Base-by-base conservation (phyloP, 2,329 filamentous ascomycete species). In the Trichoderma sp. region DNA sequence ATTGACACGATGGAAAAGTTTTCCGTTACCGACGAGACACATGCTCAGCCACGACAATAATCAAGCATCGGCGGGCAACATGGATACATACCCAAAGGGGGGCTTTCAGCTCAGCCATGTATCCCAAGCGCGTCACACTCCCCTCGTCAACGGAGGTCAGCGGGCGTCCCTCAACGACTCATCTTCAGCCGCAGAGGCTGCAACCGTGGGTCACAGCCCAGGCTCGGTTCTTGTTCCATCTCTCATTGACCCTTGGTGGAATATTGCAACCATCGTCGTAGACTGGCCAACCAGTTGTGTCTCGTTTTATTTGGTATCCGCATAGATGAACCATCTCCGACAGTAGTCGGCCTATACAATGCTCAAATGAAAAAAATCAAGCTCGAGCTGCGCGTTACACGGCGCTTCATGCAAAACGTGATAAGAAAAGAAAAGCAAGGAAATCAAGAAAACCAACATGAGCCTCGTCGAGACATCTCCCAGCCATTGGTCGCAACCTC, bases 271-370 rank as follows among this genome's bases (percentile, higher is more conserved):
- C 5, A 26, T 48, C 14, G 14, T 19, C 3, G 17, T 44, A 52
- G 28, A 44, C 39, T 45, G 17, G 30, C 7, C 58, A 62, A 48
- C 50, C 50, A 54, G 59, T 41, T 45, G 50, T 39, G 41, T 52
- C 14, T 41, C 52, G 48, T 54, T 55, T 47, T 7, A 39, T 39
- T 47, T 47, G 39, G 52, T 34, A 47, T 62, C 54, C 43, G n/a
- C 43, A 17, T 62, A 62, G 9, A 55, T 26, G 21, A 34, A 12
- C 44, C 41, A 54, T 55, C n/a, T 47, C 26, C 26, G 41, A 55
- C 59, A 43, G 39, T 24, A 39, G 19, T 24, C 48, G 26, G 45
- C 58, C 15, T 55, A 62, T 10, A 54, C 44, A 62, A 39, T 21
- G 50, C 26, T 62, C 3, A 39, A 39, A 39, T 12, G 7, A 3